phyloP scores from a whole-genome alignment of 148 eudicot species.

The Vaccinium vitisidaea region DNA sequence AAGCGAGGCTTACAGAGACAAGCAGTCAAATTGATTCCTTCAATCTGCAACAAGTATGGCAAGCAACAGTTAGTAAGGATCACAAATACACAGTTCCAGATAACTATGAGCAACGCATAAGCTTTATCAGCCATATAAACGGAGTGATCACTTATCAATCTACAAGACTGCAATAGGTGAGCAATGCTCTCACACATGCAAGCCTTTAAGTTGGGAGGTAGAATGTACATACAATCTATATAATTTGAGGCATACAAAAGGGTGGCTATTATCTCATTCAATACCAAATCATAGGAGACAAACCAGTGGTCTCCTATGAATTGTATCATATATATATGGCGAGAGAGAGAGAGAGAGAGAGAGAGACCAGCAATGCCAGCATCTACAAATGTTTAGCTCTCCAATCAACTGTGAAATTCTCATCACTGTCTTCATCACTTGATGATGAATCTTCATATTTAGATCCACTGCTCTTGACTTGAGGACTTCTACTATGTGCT shows the following conservation, averaged over 20 bases:
- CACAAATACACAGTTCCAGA: neutral
- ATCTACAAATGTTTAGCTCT: constrained; percentile 75
- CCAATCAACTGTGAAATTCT: constrained; percentile 77
- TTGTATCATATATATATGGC: no score
- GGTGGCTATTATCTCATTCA: neutral
- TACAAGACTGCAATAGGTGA: neutral
- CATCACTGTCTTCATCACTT: constrained; percentile 72
- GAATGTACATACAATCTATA: neutral
- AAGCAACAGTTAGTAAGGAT: neutral
- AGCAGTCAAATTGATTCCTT: neutral
- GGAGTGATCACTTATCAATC: neutral
- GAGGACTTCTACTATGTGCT: constrained; percentile 27
- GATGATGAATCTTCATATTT: constrained; percentile 68
- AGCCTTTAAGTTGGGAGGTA: neutral
- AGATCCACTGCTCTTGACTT: constrained; percentile 35
- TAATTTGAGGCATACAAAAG: neutral
- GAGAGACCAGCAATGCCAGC: neutral
- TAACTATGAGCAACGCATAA: neutral
- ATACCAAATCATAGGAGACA: neutral
- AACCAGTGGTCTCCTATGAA: neutral
- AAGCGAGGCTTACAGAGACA: neutral
- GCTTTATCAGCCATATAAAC: neutral
- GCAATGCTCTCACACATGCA: neutral
- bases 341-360: neutral
- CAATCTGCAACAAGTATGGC: neutral